Conservation (phyloP, 1,139 yeast species). For the Meyerozyma guilliermondii region DNA sequence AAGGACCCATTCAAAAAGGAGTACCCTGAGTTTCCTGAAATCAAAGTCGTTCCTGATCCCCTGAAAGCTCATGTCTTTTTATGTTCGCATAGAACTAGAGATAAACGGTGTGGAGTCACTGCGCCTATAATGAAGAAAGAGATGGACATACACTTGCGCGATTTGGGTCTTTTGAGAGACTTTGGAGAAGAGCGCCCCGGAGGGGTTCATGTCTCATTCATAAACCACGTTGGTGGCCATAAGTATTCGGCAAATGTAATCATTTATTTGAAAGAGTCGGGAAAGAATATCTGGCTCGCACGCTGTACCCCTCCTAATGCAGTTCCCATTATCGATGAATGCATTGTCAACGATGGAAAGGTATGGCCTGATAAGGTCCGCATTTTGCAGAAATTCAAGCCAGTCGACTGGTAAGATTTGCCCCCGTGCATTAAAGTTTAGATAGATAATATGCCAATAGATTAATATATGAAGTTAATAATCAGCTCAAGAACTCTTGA, state of each 20-base stretch:
- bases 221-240: slow-evolving; percentile 94
- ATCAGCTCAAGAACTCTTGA: not conserved
- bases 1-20: slow-evolving; percentile 4
- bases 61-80: slow-evolving; percentile 61
- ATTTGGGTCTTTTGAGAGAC: slow-evolving; percentile 69
- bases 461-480: not conserved
- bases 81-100: slow-evolving; percentile 89
- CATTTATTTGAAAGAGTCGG: slow-evolving; percentile 58
- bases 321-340: slow-evolving; percentile 67
- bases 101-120: slow-evolving; percentile 87
- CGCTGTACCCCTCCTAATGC: slow-evolving; percentile 76
- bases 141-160: slow-evolving; percentile 68
- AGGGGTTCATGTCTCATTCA: slow-evolving; percentile 66
- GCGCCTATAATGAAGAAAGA: slow-evolving; percentile 89
- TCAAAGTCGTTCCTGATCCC: slow-evolving; percentile 17
- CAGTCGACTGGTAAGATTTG: slow-evolving; percentile 48
- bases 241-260: slow-evolving; percentile 87
- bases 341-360: slow-evolving; percentile 56
- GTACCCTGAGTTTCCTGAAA: slow-evolving; percentile 12
- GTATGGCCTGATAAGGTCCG: slow-evolving; percentile 74
- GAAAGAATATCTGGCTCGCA: slow-evolving; percentile 85
- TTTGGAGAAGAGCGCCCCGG: slow-evolving; percentile 63
- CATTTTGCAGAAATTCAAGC: slow-evolving; percentile 49
- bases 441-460: no score
- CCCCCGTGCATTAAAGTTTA: no score